phyloP scores from a whole-genome alignment of 352 stramenopile species.

The Phytophthora lateralis region DNA sequence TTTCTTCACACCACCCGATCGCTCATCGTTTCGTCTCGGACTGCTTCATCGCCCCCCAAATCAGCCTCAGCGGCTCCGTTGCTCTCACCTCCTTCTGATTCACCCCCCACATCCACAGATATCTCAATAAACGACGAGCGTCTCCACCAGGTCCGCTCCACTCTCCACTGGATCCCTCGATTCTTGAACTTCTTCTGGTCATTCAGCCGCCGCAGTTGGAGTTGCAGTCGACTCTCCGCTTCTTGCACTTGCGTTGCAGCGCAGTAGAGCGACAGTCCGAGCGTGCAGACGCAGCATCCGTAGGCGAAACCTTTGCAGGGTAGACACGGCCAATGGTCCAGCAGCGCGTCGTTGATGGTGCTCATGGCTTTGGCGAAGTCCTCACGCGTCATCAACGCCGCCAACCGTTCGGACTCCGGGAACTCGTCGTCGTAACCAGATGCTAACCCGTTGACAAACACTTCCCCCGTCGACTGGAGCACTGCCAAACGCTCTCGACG shows the following conservation, averaged over 20 bases:
- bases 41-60: not conserved
- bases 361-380: slow-evolving; percentile 69
- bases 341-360: slow-evolving; percentile 83
- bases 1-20: slow-evolving; percentile 21
- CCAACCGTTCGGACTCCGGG: slow-evolving; percentile 46
- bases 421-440: slow-evolving; percentile 81
- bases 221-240: slow-evolving; percentile 60
- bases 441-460: slow-evolving; percentile 83
- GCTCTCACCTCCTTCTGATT: not conserved
- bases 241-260: slow-evolving; percentile 76
- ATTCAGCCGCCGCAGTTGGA: slow-evolving; percentile 80
- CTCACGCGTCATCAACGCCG: slow-evolving; percentile 53
- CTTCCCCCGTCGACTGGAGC: slow-evolving; percentile 67
- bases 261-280: slow-evolving; percentile 84
- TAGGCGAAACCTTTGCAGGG: slow-evolving; percentile 82
- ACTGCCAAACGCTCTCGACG: slow-evolving; percentile 42
- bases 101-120: slow-evolving; percentile 1
- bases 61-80: not conserved
- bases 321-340: slow-evolving; percentile 86
- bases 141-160: slow-evolving; percentile 76
- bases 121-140: slow-evolving; percentile 77
- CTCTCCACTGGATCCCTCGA: slow-evolving; percentile 63
- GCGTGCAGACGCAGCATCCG: slow-evolving; percentile 83
- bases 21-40: slow-evolving; percentile 24
- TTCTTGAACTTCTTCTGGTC: slow-evolving; percentile 62